Evolutionary conservation across 1,284 basidiomycete species (phyloP), one percentile per base, ranked within the genome.

Genomic region (Puccinia triticina): DNA sequence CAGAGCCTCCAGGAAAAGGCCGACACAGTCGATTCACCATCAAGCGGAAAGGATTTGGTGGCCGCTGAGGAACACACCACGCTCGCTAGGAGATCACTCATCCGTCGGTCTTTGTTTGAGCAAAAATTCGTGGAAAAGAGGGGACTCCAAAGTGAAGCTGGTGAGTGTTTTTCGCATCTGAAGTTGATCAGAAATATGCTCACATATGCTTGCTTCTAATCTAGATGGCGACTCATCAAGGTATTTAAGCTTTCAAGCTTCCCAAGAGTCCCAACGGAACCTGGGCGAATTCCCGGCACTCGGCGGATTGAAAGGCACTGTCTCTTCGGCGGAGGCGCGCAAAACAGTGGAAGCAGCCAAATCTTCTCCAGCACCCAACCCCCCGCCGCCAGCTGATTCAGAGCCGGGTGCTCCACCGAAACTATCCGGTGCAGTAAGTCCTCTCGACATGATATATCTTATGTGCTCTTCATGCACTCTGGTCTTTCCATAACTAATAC

Each of bases 31-130:
- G 66, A 69, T 43, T 48, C 66, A 8, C 23, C 43, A 18, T 69
- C 66, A 46, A 69, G 40, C 23, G 40, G 8, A 5, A 12, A 69
- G 18, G 43, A 55, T 55, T 55, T 32, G 23, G 29, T 23, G 32
- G 1, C 0, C 71, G 21, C 11, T 23, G 48, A 73, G 18, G 48
- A 53, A 73, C 21, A 4, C 12, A 4, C 26, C 46, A 26, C n/a
- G 12, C 21, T 53, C 5, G 10, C 26, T 11, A 53, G 26, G 29
- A 53, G 46, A 34, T 26, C n/a, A 21, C 71, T 73, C 14, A 2
- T 73, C 46, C 53, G 46, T 12, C 71, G 46, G 14, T 73, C 71
- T 73, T 55, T 73, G 21, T 73, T 73, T 73, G 40, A 26, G 23
- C 21, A 7, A 11, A 10, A 53, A 26, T 26, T 53, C 4, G 50